phyloP scores from a whole-genome alignment of 352 stramenopile species.

The Phytophthora tentaculata region DNA sequence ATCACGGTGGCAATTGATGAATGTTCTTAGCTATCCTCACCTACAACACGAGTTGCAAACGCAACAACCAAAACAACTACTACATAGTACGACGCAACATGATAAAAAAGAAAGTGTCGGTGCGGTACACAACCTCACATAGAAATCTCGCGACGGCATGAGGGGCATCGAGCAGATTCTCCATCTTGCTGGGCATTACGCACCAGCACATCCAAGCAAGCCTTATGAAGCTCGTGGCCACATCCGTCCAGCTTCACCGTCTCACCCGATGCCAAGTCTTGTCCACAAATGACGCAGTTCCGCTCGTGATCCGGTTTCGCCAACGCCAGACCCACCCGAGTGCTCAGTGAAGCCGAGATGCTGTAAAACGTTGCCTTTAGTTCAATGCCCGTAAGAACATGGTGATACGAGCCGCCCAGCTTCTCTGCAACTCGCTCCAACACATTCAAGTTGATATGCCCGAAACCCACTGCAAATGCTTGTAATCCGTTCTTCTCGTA shows the following conservation, averaged over 20 bases:
- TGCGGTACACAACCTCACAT: slow-evolving; percentile 2
- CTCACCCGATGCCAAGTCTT: slow-evolving; percentile 59
- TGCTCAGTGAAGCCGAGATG: slow-evolving; percentile 78
- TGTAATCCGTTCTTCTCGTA: slow-evolving; percentile 71
- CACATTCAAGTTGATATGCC: slow-evolving; percentile 62
- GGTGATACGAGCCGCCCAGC: slow-evolving; percentile 67
- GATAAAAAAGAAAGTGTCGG: no score
- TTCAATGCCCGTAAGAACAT: slow-evolving; percentile 68
- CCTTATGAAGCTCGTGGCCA: slow-evolving; percentile 58
- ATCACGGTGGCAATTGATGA: no score
- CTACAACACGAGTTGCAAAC: no score
- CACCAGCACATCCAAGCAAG: slow-evolving; percentile 47
- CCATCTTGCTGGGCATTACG: slow-evolving; percentile 37
- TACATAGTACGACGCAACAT: no score
- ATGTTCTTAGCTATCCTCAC: no score
- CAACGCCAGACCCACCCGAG: slow-evolving; percentile 60
- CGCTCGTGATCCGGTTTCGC: slow-evolving; percentile 63
- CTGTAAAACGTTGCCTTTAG: slow-evolving; percentile 77
- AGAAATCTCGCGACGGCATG: slow-evolving; percentile 32
- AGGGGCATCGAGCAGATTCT: slow-evolving; percentile 34
- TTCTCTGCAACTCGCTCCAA: slow-evolving; percentile 61
- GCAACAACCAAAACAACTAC: no score
- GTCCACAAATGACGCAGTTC: slow-evolving; percentile 66
- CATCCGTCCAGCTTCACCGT: slow-evolving; percentile 51
- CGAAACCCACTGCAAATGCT: slow-evolving; percentile 77